These are phyloP conservation scores for Wallacemonas collosoma DNA, from an alignment of 208 protist species.

Conservation along the genomic window DNA sequence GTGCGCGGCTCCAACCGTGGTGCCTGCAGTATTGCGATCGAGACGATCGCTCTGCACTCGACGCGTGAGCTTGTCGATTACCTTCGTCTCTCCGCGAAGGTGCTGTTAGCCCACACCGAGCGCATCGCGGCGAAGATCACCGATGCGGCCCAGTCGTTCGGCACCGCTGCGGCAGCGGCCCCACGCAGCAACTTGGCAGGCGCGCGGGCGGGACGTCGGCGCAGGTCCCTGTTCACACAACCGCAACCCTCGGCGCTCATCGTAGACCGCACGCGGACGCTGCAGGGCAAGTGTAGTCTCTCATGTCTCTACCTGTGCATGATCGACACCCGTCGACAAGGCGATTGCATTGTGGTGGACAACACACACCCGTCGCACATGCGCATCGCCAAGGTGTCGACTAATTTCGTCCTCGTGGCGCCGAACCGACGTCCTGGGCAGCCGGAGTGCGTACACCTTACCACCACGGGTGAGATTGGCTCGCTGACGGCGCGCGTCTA, in stretches of 20 bases:
- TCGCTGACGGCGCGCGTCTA: conserved; percentile 36
- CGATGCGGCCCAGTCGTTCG: conserved; percentile 1
- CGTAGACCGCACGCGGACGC: conserved; percentile 37
- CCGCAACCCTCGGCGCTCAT: background rate
- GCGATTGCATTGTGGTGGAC: conserved; percentile 46
- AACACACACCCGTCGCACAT: conserved; percentile 30
- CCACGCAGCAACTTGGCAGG: too few species aligned
- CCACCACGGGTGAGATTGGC: conserved; percentile 64
- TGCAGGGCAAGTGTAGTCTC: conserved; percentile 69
- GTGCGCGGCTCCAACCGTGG: conserved; percentile 57
- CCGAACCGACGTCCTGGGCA: conserved; percentile 39
- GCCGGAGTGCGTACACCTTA: conserved; percentile 36
- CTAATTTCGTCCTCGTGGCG: conserved; percentile 59
- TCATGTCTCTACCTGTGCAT: conserved; percentile 36
- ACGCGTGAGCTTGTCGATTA: conserved; percentile 82
- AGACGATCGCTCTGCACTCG: conserved; percentile 50
- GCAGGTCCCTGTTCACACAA: too few species aligned
- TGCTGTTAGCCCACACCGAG: conserved; percentile 18
- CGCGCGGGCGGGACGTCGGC: too few species aligned
- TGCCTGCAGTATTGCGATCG: conserved; percentile 54
- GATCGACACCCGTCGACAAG: conserved; percentile 49
- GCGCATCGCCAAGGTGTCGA: conserved; percentile 41
- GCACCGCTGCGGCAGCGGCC: too few species aligned
- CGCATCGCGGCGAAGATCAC: conserved; percentile 25
- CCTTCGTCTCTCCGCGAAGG: conserved; percentile 8